Conservation (phyloP, 352 stramenopile species). For the Phytopythium oedochilum region DNA sequence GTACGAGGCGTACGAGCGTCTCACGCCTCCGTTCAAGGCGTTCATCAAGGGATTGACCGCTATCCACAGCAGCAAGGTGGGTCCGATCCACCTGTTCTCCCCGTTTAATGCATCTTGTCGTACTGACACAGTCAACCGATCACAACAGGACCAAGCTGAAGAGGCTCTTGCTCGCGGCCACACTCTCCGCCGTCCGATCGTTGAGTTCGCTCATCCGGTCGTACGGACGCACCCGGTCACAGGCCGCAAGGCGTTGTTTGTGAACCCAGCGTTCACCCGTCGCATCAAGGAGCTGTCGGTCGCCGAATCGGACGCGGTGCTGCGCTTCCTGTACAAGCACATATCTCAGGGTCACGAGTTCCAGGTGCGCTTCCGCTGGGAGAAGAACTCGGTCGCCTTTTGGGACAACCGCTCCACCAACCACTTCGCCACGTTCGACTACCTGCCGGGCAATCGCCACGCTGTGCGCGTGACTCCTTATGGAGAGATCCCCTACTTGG, state of each 20-base stretch:
- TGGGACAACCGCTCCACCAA: slow-evolving; percentile 31
- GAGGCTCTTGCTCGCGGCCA: slow-evolving; percentile 6
- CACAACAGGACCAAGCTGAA: slow-evolving; percentile 11
- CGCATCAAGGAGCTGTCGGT: slow-evolving; percentile 23
- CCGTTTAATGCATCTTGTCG: background rate
- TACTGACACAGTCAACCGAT: background rate
- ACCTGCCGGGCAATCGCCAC: slow-evolving; percentile 29
- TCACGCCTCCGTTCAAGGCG: slow-evolving; percentile 14
- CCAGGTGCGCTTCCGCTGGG: slow-evolving; percentile 29
- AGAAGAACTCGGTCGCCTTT: slow-evolving; percentile 23
- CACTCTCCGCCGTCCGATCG: slow-evolving; percentile 12
- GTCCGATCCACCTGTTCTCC: background rate
- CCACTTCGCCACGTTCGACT: slow-evolving; percentile 34
- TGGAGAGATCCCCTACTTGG: slow-evolving; percentile 22
- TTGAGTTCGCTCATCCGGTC: slow-evolving; percentile 19
- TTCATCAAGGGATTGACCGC: slow-evolving; percentile 16
- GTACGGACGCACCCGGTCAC: slow-evolving; percentile 28
- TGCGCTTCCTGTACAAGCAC: slow-evolving; percentile 19
- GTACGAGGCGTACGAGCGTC: slow-evolving; percentile 30
- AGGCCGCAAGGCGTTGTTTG: slow-evolving; percentile 25
- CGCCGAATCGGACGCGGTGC: slow-evolving; percentile 14
- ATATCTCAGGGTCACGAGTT: slow-evolving; percentile 27
- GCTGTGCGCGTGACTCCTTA: slow-evolving; percentile 26
- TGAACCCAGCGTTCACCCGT: slow-evolving; percentile 23
- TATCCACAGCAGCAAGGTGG: slow-evolving; percentile 17